A percentile compares a stretch with the other conserved stretches of the same genome.
Conservation (phyloP, 345 rosid genomes). For the Sisymbrium irio region DNA sequence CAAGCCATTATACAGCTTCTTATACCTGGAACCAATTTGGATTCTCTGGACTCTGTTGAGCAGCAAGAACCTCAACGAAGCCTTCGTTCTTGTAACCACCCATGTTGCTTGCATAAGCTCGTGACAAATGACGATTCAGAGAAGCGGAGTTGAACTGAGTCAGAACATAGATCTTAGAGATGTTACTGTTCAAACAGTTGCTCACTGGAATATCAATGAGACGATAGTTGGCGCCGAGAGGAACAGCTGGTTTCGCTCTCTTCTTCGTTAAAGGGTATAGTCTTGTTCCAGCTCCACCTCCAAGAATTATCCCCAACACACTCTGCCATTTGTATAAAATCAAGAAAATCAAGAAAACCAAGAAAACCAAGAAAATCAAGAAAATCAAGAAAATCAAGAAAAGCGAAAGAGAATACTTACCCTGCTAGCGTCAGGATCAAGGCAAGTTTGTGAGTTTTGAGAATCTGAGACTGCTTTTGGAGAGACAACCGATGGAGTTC, state of each 20-base stretch:
- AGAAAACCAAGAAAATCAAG: background rate
- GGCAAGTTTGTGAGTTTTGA: constrained; percentile 84
- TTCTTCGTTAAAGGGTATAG: constrained; percentile 92
- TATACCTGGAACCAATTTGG: constrained; percentile 96
- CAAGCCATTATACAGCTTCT: background rate
- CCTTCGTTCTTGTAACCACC: constrained; percentile 98
- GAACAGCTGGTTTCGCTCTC: constrained; percentile 97
- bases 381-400: background rate
- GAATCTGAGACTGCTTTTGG: constrained; percentile 95
- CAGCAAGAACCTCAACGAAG: constrained; percentile 98
- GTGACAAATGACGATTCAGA: constrained; percentile 87
- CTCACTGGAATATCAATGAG: constrained; percentile 94
- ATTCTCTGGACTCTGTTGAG: constrained; percentile 97
- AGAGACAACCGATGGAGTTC: constrained; percentile 50
- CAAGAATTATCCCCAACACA: constrained; percentile 88
- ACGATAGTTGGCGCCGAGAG: constrained; percentile 91
- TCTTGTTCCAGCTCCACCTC: constrained; percentile 97
- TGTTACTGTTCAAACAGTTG: constrained; percentile 92
- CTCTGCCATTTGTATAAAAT: constrained; percentile 45
- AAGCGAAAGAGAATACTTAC: constrained; percentile 38
- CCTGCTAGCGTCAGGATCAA: constrained; percentile 98
- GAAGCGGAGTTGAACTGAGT: constrained; percentile 98
- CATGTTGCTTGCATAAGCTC: constrained; percentile 97
- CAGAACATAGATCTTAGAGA: constrained; percentile 89
- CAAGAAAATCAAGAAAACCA: background rate